Evolutionary conservation across 1,139 yeast species (phyloP).

Genomic region (Candida glucosophila): DNA sequence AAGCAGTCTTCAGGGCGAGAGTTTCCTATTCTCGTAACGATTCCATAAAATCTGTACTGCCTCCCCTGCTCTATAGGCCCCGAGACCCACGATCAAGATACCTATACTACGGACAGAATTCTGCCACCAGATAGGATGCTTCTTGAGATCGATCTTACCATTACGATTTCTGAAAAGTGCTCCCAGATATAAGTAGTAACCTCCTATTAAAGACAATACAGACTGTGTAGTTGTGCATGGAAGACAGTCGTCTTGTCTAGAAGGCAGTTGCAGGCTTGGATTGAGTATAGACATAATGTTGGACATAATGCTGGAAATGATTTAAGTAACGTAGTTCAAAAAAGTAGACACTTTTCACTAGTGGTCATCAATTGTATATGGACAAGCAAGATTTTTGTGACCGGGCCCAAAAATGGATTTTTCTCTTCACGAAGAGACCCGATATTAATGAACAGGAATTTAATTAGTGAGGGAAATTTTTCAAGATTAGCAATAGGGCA

Average conservation of each 20-base stretch:
- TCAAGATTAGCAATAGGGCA: too few relatives aligned
- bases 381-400: too few relatives aligned
- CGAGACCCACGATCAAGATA: constrained; percentile 26
- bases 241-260: constrained; percentile 21
- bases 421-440: too few relatives aligned
- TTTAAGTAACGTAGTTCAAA: too few relatives aligned
- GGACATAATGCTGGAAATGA: too few relatives aligned
- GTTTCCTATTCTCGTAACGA: too few relatives aligned
- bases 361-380: too few relatives aligned
- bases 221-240: constrained; percentile 37
- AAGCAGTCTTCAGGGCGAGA: too few relatives aligned
- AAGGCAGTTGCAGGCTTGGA: constrained; percentile 21
- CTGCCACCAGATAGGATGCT: constrained; percentile 39
- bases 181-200: constrained; percentile 22
- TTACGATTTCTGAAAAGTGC: constrained; percentile 23
- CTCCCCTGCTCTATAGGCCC: constrained; percentile 29
- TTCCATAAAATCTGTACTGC: constrained; percentile 12
- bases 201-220: constrained; percentile 25
- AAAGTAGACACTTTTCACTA: too few relatives aligned
- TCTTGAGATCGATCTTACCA: constrained; percentile 23
- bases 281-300: constrained; percentile 30
- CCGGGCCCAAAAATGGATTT: too few relatives aligned
- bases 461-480: too few relatives aligned
- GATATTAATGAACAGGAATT: too few relatives aligned
- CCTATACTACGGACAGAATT: constrained; percentile 26